phyloP scores from a whole-genome alignment of 1,284 basidiomycete genomes.

The Ganoderma lucidum region DNA sequence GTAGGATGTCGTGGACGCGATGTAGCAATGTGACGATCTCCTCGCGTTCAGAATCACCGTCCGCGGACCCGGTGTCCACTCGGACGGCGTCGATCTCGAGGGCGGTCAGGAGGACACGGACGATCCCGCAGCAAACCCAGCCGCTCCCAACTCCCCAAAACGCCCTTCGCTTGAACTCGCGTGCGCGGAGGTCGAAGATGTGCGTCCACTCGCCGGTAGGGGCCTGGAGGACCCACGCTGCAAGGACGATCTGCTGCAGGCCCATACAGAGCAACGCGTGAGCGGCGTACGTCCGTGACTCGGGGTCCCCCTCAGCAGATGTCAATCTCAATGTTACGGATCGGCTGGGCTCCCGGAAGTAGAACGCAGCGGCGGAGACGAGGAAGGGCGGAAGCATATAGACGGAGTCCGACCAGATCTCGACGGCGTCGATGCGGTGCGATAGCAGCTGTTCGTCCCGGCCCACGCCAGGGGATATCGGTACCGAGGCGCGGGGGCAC shows the following conservation, averaged over 20 bases:
- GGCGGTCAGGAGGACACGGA: constrained; percentile 31
- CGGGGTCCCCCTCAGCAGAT: background rate
- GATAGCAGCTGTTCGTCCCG: constrained; percentile 26
- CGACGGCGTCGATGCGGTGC: constrained; percentile 33
- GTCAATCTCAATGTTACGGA: background rate
- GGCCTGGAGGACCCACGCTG: constrained; percentile 30
- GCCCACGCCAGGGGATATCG: background rate
- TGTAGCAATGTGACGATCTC: constrained; percentile 9
- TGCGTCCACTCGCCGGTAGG: constrained; percentile 36
- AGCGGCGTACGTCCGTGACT: background rate
- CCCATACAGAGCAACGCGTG: constrained; percentile 23
- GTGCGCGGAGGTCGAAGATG: constrained; percentile 33
- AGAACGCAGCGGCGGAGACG: constrained; percentile 30
- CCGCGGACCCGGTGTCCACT: background rate
- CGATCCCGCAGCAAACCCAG: constrained; percentile 39
- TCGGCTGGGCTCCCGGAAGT: background rate
- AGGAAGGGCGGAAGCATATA: constrained; percentile 40
- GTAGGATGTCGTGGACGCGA: constrained; percentile 28
- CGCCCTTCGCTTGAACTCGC: constrained; percentile 31
- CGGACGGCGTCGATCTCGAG: constrained; percentile 9
- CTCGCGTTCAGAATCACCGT: background rate
- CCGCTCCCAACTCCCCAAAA: constrained; percentile 41
- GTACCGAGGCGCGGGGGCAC: constrained; percentile 30
- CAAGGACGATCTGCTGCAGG: constrained; percentile 35
- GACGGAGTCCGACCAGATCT: constrained; percentile 39